These are phyloP conservation scores for Eutrema heterophyllum DNA, from an alignment of 345 rosid species.

Conservation along the genomic window DNA sequence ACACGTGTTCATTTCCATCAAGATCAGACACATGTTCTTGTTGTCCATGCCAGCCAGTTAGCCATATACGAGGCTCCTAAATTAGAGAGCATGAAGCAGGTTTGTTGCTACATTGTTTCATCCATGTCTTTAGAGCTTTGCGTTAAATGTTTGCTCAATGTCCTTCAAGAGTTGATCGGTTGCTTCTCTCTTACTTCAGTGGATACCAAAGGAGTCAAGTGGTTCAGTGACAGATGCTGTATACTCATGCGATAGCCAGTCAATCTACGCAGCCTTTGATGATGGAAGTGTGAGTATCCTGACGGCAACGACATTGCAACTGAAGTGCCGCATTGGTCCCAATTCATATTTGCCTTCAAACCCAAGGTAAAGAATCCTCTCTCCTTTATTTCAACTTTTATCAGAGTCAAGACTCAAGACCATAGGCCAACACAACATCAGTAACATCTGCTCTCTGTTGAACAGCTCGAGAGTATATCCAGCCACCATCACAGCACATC, in stretches of 20 bases:
- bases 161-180: not conserved
- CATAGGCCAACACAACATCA: not conserved
- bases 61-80: constrained; percentile 40
- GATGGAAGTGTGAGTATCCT: constrained; percentile 40
- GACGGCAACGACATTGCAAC: constrained; percentile 32
- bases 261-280: constrained; percentile 36
- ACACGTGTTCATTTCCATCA: constrained; percentile 46
- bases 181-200: constrained; percentile 20
- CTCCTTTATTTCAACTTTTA: not conserved
- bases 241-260: constrained; percentile 45
- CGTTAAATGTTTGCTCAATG: not conserved
- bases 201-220: constrained; percentile 36
- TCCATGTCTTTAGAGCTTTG: not conserved
- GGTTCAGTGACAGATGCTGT: constrained; percentile 40
- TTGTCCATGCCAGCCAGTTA: constrained; percentile 37
- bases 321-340: constrained; percentile 35
- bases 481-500: constrained; percentile 39
- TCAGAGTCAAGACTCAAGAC: not conserved
- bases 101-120: constrained; percentile 1
- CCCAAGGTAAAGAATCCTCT: constrained; percentile 29
- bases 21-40: constrained; percentile 38
- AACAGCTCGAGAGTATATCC: constrained; percentile 37
- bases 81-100: constrained; percentile 39
- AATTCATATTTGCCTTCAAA: constrained; percentile 37
- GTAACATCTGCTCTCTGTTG: not conserved